Base-by-base conservation (phyloP, 805 yeast genomes). In the Metschnikowia santaceciliae region DNA sequence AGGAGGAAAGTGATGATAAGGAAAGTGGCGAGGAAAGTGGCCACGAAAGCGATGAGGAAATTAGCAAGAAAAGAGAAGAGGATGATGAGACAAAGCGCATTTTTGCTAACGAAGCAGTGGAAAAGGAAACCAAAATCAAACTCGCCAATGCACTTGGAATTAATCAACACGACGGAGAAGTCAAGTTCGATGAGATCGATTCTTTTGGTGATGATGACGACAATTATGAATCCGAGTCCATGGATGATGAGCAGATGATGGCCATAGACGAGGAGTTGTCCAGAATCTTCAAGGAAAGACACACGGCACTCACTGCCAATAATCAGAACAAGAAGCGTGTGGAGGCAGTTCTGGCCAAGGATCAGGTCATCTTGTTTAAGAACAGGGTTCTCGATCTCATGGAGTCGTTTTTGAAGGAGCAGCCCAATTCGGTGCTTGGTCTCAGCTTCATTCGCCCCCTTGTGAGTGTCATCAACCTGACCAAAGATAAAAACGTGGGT, bases 181-280 rank as follows among this genome's bases (percentile, higher is more conserved):
- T 75, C 32, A 75, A 75, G 52, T 71, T 66, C 51, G 70, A 67
- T 13, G 78, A 70, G 20, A 54, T 73, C 43, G 65, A 63, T 37
- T 67, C 72, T 6, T 60, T 50, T 20, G 69, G 64, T 17, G 80
- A 73, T 17, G 83, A 76, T 4, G 80, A 75, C 30, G 84, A 79
- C 30, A 78, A 80, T 6, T 88, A 84, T 47, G 96, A 88, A 57
- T 70, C 75, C 0, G 76, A 71, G 39, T 83, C 92, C 0, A 88
- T 90, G 95, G 96, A 91, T 53, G 97, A 91, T 67, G 97, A 91
- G 60, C 90, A 90, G 65, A 92, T 92, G 98, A 83, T 90, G 84
- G 95, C 91, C 19, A 79, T 92, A 60, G 98, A 92, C 64, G 87
- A 78, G 20, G 94, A 90, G 54, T 72, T 92, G 32, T 81, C 97